Base-by-base conservation (phyloP, 2,329 filamentous ascomycete species). In the Sclerotiophoma versabilis region DNA sequence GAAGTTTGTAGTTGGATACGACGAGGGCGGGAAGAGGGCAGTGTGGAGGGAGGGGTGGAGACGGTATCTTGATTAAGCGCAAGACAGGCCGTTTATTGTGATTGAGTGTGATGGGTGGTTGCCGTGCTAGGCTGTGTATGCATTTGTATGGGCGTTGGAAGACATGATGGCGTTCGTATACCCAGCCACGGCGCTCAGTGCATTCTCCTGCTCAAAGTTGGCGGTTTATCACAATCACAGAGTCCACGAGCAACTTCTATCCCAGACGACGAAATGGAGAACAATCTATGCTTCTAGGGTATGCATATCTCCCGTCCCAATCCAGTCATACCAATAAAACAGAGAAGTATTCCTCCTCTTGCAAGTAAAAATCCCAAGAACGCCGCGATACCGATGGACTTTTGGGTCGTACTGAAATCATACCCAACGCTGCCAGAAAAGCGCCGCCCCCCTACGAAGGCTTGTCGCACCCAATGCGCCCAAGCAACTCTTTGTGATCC, bases 401-500 rank as follows among this genome's bases (percentile, higher is more conserved):
- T 56, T 51, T 51, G 26, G 42, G 39, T 17, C 27, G 20, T 42
- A 11, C 26, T 27, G 14, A 25, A 27, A 49, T 15, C 19, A 29
- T 26, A 41, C 34, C 46, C 43, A 39, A 44, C 12, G 27, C 19
- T 22, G 17, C 42, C n/a, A n/a, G 38, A 42, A 53, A 46, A 9
- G 26, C 14, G 12, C 27, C 30, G 17, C 15, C 10, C 32, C 20
- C 33, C 44, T 57, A 57, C 10, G 54, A 55, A 10, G 76, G 88
- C 80, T 92, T 92, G 75, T 92, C 89, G 73, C 91, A 95, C 42
- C 91, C 91, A 68, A 95, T 95, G 47, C 91, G 82, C 37, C 90
- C 89, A 47, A 95, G 81, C 62, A 95, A 79, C 73, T 93, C 91
- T 79, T 93, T 95, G 64, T 88, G 84, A 73, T 91, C 89, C 65